phyloP scores from a whole-genome alignment of 768 basidiomycete species.

The Austroboletus eburneus region DNA sequence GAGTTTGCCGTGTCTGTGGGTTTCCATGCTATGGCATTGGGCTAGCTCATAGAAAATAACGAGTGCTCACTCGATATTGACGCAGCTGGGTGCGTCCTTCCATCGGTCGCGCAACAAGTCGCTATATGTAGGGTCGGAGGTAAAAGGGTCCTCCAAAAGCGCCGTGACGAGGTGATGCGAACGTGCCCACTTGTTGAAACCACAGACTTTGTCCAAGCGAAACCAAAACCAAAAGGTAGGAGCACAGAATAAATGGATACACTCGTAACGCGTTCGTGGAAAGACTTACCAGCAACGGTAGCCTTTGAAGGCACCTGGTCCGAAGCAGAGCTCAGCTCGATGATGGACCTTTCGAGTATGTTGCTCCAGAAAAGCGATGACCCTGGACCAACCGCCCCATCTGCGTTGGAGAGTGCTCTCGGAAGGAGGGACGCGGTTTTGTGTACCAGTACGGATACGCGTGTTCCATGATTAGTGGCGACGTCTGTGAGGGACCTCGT shows the following conservation, averaged over 20 bases:
- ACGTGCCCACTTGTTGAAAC: constrained; percentile 50
- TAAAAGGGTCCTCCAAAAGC: constrained; percentile 67
- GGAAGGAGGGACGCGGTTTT: constrained; percentile 46
- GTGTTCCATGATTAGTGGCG: constrained; percentile 9
- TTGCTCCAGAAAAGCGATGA: constrained; percentile 45
- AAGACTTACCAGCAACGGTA: constrained; percentile 46
- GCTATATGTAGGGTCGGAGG: constrained; percentile 44
- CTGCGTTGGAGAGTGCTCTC: constrained; percentile 33
- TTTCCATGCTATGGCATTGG: neutral
- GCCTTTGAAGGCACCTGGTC: constrained; percentile 33
- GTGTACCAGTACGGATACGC: constrained; percentile 46
- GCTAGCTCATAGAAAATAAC: neutral
- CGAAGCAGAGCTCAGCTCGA: constrained; percentile 30
- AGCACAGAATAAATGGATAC: constrained; percentile 1
- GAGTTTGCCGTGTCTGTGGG: constrained; percentile 22
- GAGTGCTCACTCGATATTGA: constrained; percentile 26
- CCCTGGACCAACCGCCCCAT: constrained; percentile 21
- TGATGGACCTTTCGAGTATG: constrained; percentile 34
- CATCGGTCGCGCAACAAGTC: constrained; percentile 48
- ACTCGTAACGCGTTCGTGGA: neutral
- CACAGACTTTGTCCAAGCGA: constrained; percentile 64
- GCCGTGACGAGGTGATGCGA: constrained; percentile 62
- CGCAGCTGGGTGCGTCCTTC: constrained; percentile 29
- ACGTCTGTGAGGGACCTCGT: constrained; percentile 1
- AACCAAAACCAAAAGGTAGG: neutral